These are phyloP conservation scores for Torulaspora maleeae DNA, from an alignment of 805 yeast species.

Conservation along the genomic window DNA sequence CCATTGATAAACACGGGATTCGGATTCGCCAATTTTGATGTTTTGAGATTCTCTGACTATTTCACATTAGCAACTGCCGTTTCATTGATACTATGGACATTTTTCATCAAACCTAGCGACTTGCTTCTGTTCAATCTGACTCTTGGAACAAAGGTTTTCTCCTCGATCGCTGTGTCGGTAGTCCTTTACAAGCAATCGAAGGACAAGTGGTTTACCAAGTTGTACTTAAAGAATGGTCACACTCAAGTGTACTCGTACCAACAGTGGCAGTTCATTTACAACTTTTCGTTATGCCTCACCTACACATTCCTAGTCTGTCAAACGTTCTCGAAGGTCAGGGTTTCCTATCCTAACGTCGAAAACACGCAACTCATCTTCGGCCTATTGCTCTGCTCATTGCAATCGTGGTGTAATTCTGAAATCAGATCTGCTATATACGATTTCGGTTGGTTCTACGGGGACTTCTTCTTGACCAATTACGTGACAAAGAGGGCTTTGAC, in stretches of 20 bases:
- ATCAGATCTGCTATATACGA: conserved; percentile 69
- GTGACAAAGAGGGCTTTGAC: conserved; percentile 50
- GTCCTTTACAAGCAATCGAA: conserved; percentile 57
- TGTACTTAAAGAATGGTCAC: conserved; percentile 59
- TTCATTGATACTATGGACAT: conserved; percentile 38
- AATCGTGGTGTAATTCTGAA: conserved; percentile 63
- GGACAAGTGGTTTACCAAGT: conserved; percentile 57
- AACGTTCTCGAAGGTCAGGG: conserved; percentile 33
- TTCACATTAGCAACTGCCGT: conserved; percentile 44
- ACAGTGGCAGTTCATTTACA: conserved; percentile 69
- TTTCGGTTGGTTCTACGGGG: conserved; percentile 90
- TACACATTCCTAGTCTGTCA: conserved; percentile 49
- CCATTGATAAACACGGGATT: conserved; percentile 49
- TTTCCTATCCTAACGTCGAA: conserved; percentile 18
- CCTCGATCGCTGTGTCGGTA: conserved; percentile 46
- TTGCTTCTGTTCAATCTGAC: conserved; percentile 39
- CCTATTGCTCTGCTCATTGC: conserved; percentile 49
- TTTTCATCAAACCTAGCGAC: conserved; percentile 27
- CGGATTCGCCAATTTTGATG: conserved; percentile 53
- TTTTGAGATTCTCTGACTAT: conserved; percentile 60
- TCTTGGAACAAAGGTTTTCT: conserved; percentile 45
- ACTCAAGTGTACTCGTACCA: conserved; percentile 61
- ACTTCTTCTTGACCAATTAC: conserved; percentile 62
- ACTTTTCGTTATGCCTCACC: conserved; percentile 47
- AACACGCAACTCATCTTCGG: conserved; percentile 53